Conservation (phyloP, 768 basidiomycete genomes). For the Naganishia onofrii region DNA sequence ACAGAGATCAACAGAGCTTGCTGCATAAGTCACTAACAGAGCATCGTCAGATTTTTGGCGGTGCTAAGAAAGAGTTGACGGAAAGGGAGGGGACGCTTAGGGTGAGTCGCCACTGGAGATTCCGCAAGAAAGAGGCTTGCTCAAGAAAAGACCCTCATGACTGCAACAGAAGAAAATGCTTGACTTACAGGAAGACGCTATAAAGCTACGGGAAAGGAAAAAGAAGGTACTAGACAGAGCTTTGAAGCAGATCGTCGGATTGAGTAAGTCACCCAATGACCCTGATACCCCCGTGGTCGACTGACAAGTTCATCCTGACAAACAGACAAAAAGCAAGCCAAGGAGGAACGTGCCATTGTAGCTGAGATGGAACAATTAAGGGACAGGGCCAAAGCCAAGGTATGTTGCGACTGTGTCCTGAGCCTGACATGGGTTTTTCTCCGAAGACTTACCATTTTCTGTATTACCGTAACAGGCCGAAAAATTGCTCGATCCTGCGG, state of each 20-base stretch:
- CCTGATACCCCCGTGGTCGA: not conserved
- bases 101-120: not conserved
- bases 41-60: not conserved
- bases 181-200: not conserved
- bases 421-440: not conserved
- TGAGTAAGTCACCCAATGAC: not conserved
- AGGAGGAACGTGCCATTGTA: not conserved
- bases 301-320: too few species aligned
- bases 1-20: constrained; percentile 18
- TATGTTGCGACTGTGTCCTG: not conserved
- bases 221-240: constrained; percentile 1
- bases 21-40: constrained; percentile 7
- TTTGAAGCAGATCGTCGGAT: not conserved
- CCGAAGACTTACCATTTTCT: not conserved
- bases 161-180: not conserved
- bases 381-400: constrained; percentile 9
- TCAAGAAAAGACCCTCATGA: not conserved
- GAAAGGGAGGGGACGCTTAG: not conserved
- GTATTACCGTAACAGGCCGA: not conserved
- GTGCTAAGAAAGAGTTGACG: not conserved
- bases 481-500: constrained; percentile 12
- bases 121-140: not conserved
- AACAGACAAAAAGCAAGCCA: constrained; percentile 10
- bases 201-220: constrained; percentile 7
- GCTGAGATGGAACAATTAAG: constrained; percentile 11